These are phyloP conservation scores for Prunus mira DNA, from an alignment of 306 rosid species.

Conservation along the genomic window DNA sequence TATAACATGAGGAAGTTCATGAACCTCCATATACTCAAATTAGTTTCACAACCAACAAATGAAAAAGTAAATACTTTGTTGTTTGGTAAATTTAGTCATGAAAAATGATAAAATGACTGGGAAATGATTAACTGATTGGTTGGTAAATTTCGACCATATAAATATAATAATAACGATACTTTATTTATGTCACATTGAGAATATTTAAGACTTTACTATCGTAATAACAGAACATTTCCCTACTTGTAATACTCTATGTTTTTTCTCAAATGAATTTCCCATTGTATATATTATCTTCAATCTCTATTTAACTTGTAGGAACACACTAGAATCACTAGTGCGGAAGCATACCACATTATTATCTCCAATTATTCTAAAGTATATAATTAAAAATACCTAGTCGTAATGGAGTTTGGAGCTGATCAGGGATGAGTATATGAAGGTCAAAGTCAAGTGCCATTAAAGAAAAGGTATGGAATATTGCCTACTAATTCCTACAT, in stretches of 20 bases:
- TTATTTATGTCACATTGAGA: no score
- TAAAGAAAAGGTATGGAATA: not conserved
- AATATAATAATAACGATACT: no score
- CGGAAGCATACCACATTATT: constrained; percentile 16
- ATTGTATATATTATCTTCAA: constrained; percentile 15
- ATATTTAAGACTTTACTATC: no score
- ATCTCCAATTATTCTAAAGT: not conserved
- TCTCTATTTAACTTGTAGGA: constrained; percentile 17
- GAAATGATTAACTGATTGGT: no score
- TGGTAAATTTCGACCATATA: no score
- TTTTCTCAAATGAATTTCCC: not conserved
- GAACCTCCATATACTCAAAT: not conserved
- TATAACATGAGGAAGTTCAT: not conserved
- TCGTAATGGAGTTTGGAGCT: not conserved
- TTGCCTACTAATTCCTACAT: not conserved
- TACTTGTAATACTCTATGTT: not conserved
- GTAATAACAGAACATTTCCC: no score
- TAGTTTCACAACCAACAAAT: not conserved
- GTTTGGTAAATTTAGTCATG: no score
- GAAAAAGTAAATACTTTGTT: not conserved
- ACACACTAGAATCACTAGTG: constrained; percentile 33
- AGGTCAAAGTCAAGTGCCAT: not conserved
- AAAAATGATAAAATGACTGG: not conserved
- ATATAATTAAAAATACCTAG: not conserved
- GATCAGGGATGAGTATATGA: not conserved